A percentile compares a stretch with the other conserved stretches of the same genome.
These are phyloP conservation scores for Ambrosia artemisiifolia DNA, from an alignment of 129 eudicot species.

Conservation along the genomic window DNA sequence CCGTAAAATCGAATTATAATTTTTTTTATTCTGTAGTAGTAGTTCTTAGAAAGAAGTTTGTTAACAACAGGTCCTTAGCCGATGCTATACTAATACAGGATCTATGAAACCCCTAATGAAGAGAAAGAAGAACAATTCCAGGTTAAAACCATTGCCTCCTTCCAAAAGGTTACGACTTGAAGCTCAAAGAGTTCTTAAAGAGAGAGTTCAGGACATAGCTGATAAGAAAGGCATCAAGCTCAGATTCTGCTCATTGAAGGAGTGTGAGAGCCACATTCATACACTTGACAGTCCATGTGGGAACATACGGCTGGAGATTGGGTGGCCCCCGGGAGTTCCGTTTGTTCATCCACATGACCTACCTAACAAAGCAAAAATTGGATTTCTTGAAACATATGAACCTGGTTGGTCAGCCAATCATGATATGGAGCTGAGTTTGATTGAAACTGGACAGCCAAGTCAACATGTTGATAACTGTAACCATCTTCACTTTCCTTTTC, in stretches of 20 bases:
- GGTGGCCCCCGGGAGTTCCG: constrained; percentile 58
- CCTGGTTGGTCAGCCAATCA: constrained; percentile 96
- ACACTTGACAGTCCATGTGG: constrained; percentile 77
- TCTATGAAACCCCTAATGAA: constrained; percentile 68
- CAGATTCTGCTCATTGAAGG: constrained; percentile 85
- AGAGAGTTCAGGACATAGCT: constrained; percentile 92
- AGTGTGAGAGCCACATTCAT: constrained; percentile 87
- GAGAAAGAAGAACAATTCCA: constrained; percentile 58
- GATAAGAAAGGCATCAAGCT: constrained; percentile 95
- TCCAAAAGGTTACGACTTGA: constrained; percentile 94
- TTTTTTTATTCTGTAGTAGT: too few species aligned
- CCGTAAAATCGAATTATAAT: too few species aligned
- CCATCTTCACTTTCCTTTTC: too few species aligned
- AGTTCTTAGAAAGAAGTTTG: constrained; percentile 64
- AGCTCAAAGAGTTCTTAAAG: constrained; percentile 65
- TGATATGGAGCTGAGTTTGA: constrained; percentile 73
- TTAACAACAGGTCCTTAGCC: constrained; percentile 86
- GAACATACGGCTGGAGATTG: constrained; percentile 40
- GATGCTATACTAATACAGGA: constrained; percentile 93
- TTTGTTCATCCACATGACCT: constrained; percentile 99
- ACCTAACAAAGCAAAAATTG: constrained; percentile 95
- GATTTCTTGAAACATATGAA: constrained; percentile 95
- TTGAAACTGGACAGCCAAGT: constrained; percentile 63
- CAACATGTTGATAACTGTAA: constrained; percentile 52
- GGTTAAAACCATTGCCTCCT: constrained; percentile 86